phyloP scores from a whole-genome alignment of 2,329 filamentous ascomycete species.

The Diplodia seriata region DNA sequence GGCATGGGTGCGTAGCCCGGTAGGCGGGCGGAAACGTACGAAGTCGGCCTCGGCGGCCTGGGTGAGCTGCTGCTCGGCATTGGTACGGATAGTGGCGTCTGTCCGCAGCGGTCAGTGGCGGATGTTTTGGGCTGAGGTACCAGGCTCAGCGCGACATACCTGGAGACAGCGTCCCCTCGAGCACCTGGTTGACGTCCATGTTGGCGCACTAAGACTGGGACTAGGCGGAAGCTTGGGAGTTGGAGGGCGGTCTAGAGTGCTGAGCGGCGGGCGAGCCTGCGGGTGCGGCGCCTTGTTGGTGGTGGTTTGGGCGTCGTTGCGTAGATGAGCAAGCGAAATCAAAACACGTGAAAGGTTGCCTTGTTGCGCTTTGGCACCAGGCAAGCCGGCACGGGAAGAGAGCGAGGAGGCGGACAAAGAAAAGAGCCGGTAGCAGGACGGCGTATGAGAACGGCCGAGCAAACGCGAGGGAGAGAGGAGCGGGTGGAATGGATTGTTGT shows the following conservation, averaged over 20 bases:
- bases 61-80: slow-evolving; percentile 90
- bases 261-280: slow-evolving; percentile 14
- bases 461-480: slow-evolving; percentile 27
- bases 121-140: slow-evolving; percentile 10
- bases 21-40: slow-evolving; percentile 64
- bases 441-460: slow-evolving; percentile 15
- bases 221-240: slow-evolving; percentile 15
- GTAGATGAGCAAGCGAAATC: slow-evolving; percentile 37
- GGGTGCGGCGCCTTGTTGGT: slow-evolving; percentile 1
- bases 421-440: slow-evolving; percentile 26
- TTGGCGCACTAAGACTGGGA: slow-evolving; percentile 54
- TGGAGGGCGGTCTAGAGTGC: slow-evolving; percentile 2
- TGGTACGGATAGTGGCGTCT: slow-evolving; percentile 90
- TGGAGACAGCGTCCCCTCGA: slow-evolving; percentile 93
- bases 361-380: slow-evolving; percentile 13
- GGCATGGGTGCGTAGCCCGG: slow-evolving; percentile 40
- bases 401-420: slow-evolving; percentile 29
- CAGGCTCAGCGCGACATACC: slow-evolving; percentile 61
- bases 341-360: slow-evolving; percentile 47
- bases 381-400: slow-evolving; percentile 21
- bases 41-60: slow-evolving; percentile 96
- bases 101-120: slow-evolving; percentile 47
- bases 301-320: slow-evolving; percentile 39
- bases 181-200: slow-evolving; percentile 98
- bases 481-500: slow-evolving; percentile 30